These are phyloP conservation scores for Hydnomerulius pinastri DNA, from an alignment of 768 basidiomycete species.

Conservation along the genomic window DNA sequence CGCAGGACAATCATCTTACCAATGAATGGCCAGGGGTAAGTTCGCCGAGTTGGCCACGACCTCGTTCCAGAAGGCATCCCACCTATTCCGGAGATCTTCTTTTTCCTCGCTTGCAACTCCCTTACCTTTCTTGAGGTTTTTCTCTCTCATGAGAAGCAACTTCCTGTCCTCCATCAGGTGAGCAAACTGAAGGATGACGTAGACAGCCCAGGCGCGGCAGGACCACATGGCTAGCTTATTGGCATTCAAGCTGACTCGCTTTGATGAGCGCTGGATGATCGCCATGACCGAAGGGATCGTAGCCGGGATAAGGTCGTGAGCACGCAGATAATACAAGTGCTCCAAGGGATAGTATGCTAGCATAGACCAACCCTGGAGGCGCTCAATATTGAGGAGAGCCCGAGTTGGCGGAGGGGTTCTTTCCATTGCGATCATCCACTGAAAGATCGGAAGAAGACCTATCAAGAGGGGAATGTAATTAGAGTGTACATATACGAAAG, in stretches of 20 bases:
- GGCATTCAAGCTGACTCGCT: constrained; percentile 46
- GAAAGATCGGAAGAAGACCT: constrained; percentile 79
- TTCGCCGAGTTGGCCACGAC: constrained; percentile 71
- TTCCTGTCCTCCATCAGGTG: constrained; percentile 71
- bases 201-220: constrained; percentile 78
- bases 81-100: constrained; percentile 55
- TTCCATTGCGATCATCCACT: constrained; percentile 79
- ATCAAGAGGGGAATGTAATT: not conserved
- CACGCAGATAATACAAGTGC: constrained; percentile 67
- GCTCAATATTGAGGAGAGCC: constrained; percentile 72
- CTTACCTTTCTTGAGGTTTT: constrained; percentile 57
- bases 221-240: constrained; percentile 66
- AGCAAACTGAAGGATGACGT: constrained; percentile 74
- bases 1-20: constrained; percentile 45
- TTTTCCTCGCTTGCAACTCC: constrained; percentile 54
- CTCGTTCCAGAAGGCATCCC: constrained; percentile 73
- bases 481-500: not conserved
- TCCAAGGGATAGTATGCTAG: constrained; percentile 79
- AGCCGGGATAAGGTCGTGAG: constrained; percentile 61
- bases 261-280: constrained; percentile 42
- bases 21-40: constrained; percentile 83
- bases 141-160: constrained; percentile 56
- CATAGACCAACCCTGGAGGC: constrained; percentile 75
- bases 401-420: constrained; percentile 71
- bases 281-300: constrained; percentile 49